Percentiles rank a stretch among this genome's conserved stretches.
phyloP scores from a whole-genome alignment of 352 stramenopile genomes.

The Pythium aphanidermatum region DNA sequence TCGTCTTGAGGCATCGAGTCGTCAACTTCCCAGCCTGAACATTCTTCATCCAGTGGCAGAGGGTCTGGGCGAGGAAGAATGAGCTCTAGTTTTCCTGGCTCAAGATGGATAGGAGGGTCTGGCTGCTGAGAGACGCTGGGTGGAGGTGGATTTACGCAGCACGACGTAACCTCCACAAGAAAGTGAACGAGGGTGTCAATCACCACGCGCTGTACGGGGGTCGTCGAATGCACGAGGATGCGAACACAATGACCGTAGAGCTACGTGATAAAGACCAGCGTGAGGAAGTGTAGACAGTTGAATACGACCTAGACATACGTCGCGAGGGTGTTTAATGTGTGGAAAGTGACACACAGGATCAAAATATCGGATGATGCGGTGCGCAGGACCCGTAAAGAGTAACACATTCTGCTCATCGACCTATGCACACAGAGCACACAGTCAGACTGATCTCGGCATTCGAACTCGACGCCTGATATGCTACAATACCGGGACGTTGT shows the following conservation, averaged over 20 bases:
- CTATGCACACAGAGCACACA: slow-evolving; percentile 10
- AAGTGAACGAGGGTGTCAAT: slow-evolving; percentile 57
- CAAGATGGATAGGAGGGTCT: background rate
- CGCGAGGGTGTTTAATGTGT: slow-evolving; percentile 29
- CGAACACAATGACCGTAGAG: slow-evolving; percentile 45
- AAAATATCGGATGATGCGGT: slow-evolving; percentile 23
- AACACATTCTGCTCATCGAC: slow-evolving; percentile 39
- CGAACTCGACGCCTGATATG: too few relatives aligned
- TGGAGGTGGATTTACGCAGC: background rate
- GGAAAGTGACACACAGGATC: slow-evolving; percentile 37
- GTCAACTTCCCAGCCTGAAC: slow-evolving; percentile 8
- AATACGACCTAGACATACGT: slow-evolving; percentile 25
- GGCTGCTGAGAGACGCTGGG: too few relatives aligned
- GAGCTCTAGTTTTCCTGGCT: background rate
- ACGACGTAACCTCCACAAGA: slow-evolving; percentile 1
- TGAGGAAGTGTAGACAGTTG: background rate
- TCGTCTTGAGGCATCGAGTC: background rate
- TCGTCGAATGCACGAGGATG: slow-evolving; percentile 36
- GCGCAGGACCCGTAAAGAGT: slow-evolving; percentile 20
- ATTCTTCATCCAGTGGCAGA: background rate
- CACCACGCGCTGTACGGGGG: slow-evolving; percentile 34
- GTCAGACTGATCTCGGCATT: background rate
- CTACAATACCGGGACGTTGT: slow-evolving; percentile 40
- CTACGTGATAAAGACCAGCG: slow-evolving; percentile 7
- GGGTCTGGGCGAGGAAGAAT: background rate